Evolutionary conservation across 192 early-diverging fungal genomes (phyloP).

Genomic region (Chytriomyces sp.): DNA sequence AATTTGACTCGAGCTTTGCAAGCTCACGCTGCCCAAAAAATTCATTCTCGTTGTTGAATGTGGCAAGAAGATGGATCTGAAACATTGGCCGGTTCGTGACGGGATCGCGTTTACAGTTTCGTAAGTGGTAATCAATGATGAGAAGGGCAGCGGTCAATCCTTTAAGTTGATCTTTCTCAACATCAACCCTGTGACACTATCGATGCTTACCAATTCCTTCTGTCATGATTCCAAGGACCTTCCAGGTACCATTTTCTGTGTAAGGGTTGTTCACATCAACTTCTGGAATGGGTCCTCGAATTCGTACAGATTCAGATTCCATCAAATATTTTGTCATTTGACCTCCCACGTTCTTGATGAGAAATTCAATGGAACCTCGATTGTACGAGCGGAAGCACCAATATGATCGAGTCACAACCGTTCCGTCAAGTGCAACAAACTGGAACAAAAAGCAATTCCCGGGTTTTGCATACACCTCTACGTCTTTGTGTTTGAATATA

Average conservation of each 20-base stretch:
- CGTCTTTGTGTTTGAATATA: constrained; percentile 12
- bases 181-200: background rate
- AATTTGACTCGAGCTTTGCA: constrained; percentile 2
- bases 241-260: constrained; percentile 36
- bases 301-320: constrained; percentile 23
- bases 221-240: constrained; percentile 37
- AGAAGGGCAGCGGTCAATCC: constrained; percentile 36
- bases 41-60: constrained; percentile 29
- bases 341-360: constrained; percentile 34
- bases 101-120: constrained; percentile 26
- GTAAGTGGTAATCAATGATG: constrained; percentile 41
- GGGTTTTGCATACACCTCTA: constrained; percentile 16
- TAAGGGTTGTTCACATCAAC: constrained; percentile 14
- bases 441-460: constrained; percentile 37
- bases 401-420: constrained; percentile 35
- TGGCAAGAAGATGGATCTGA: constrained; percentile 23
- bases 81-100: constrained; percentile 7
- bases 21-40: constrained; percentile 33
- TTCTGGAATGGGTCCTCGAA: constrained; percentile 32
- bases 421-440: constrained; percentile 23
- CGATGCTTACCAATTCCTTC: constrained; percentile 36
- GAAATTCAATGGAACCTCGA: constrained; percentile 26
- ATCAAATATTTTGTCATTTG: constrained; percentile 35
- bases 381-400: constrained; percentile 22
- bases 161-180: background rate